Conservation (phyloP, 148 eudicot species). For the Chenopodium suecicum region DNA sequence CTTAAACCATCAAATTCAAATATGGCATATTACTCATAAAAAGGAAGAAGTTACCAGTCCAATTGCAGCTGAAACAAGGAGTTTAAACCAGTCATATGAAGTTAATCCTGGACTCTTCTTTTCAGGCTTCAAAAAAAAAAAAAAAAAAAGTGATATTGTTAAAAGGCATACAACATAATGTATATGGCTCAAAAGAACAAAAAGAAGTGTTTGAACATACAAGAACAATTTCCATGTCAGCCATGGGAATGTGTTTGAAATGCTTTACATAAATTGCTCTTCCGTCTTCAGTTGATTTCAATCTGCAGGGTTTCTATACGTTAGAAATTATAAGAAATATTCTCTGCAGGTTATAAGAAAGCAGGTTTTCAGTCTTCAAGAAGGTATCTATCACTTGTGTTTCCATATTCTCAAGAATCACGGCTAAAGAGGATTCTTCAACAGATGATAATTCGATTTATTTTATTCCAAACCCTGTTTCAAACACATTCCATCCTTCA, state of each 20-base stretch:
- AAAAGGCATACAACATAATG: background rate
- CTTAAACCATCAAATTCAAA: background rate
- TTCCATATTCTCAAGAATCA: background rate
- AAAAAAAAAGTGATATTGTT: background rate
- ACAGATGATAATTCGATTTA: background rate
- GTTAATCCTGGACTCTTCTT: constrained; percentile 86
- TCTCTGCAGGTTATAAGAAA: constrained; percentile 6
- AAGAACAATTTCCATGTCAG: constrained; percentile 93
- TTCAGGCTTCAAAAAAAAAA: constrained; percentile 57
- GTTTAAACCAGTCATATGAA: constrained; percentile 86
- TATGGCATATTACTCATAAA: background rate
- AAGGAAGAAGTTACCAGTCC: constrained; percentile 61
- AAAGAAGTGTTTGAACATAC: constrained; percentile 32
- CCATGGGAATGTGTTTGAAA: constrained; percentile 94
- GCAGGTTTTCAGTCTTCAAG: background rate
- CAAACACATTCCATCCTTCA: background rate
- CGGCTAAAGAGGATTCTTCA: background rate
- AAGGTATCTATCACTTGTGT: background rate
- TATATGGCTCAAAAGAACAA: background rate
- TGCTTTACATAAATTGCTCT: constrained; percentile 84
- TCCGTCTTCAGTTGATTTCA: constrained; percentile 17
- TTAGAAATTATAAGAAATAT: constrained; percentile 20
- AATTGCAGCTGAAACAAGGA: constrained; percentile 67
- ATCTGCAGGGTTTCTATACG: constrained; percentile 31
- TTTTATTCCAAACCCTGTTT: background rate